Evolutionary conservation across 345 rosid species (phyloP).

Genomic region (Citrus mangshanensis): DNA sequence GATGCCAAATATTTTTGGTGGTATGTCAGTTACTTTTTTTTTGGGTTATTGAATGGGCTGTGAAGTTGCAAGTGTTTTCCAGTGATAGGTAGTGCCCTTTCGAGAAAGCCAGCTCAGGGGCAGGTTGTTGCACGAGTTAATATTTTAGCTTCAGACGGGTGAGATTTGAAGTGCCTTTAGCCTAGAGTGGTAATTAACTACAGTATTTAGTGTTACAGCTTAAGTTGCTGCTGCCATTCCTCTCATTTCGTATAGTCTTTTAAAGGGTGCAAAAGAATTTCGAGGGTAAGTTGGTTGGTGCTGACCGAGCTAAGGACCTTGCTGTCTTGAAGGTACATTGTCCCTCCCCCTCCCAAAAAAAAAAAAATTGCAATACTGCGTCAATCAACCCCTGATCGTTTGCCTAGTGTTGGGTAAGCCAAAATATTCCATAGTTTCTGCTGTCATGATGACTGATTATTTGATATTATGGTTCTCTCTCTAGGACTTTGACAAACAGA

Average conservation of each 20-base stretch:
- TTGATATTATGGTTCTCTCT: neutral
- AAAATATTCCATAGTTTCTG: neutral
- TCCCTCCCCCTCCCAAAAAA: neutral
- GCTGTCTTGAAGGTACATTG: conserved; percentile 74
- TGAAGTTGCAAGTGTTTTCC: conserved; percentile 14
- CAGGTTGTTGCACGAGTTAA: conserved; percentile 92
- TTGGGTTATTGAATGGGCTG: neutral
- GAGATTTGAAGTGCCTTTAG: conserved; percentile 34
- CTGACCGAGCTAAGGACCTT: conserved; percentile 91
- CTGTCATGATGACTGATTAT: neutral
- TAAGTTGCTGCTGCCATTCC: conserved; percentile 9
- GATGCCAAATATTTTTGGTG: neutral
- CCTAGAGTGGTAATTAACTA: conserved; percentile 24
- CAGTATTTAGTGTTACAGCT: neutral
- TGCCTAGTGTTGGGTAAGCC: neutral
- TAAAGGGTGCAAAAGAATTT: conserved; percentile 85
- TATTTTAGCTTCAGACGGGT: conserved; percentile 91
- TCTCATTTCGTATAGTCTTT: conserved; percentile 12
- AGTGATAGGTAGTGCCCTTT: conserved; percentile 93
- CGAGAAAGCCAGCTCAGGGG: conserved; percentile 76
- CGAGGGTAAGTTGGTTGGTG: conserved; percentile 87
- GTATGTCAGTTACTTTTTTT: neutral
- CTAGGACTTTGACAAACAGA: neutral
- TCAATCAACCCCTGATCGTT: neutral
- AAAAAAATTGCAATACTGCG: neutral